phyloP scores from a whole-genome alignment of 2,329 filamentous ascomycete genomes.

The Emergomyces pasteurianus region DNA sequence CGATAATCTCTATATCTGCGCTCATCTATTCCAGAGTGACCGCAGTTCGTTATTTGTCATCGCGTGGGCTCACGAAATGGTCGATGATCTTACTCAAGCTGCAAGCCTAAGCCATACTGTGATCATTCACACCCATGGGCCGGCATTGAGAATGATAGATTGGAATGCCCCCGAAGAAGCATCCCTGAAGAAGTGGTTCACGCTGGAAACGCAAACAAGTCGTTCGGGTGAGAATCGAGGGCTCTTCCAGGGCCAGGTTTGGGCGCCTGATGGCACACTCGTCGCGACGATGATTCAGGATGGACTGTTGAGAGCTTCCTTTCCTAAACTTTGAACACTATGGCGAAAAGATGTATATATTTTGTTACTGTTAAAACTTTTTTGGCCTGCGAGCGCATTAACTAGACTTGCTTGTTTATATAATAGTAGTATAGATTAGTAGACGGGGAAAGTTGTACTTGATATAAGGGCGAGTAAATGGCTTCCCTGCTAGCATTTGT shows the following conservation, averaged over 20 bases:
- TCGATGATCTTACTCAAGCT: slow-evolving; percentile 30
- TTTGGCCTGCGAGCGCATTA: background rate
- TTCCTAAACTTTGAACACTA: background rate
- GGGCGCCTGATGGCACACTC: slow-evolving; percentile 32
- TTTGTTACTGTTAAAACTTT: background rate
- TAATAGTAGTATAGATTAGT: too few species aligned
- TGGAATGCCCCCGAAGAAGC: slow-evolving; percentile 15
- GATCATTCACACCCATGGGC: slow-evolving; percentile 33
- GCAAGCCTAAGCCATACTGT: slow-evolving; percentile 39
- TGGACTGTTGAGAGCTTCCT: slow-evolving; percentile 4
- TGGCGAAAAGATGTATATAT: background rate
- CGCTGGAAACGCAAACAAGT: slow-evolving; percentile 38
- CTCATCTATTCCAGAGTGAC: slow-evolving; percentile 47
- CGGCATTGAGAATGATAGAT: slow-evolving; percentile 32
- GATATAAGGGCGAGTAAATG: too few species aligned
- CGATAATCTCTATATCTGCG: slow-evolving; percentile 45
- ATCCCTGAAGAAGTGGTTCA: slow-evolving; percentile 33
- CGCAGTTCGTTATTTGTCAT: slow-evolving; percentile 44
- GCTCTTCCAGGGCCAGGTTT: slow-evolving; percentile 37
- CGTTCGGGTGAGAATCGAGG: slow-evolving; percentile 34
- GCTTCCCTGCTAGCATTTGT: background rate
- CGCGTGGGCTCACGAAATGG: slow-evolving; percentile 37
- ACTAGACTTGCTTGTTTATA: background rate
- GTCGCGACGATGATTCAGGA: slow-evolving; percentile 40
- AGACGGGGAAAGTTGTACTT: too few species aligned